Evolutionary conservation across 2,329 filamentous ascomycete species (phyloP), one percentile per base, ranked within the genome.

Genomic region (Aureobasidium sp.): DNA sequence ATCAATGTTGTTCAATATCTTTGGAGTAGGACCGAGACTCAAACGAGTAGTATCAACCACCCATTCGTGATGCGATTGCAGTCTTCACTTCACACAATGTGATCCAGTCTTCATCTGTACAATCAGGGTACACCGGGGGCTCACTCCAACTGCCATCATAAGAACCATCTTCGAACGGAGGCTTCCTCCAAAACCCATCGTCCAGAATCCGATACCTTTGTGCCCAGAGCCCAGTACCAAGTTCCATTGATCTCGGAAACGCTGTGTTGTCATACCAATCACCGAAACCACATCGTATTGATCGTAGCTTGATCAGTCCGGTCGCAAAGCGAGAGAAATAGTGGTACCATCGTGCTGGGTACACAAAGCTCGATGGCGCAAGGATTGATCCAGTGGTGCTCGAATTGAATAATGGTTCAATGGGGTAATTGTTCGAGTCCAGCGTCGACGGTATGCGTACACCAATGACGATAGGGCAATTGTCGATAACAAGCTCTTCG

Each of bases 401-500:
- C 3, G 57, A 60, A n/a, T 60, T 49, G 35, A 60, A 60, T 22
- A 60, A 33, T 22, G 57, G 57, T 14, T 58, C 48, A 11, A 63
- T 49, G 4, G 54, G 53, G 40, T 54, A 63, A 39, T 45, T 49
- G 17, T 63, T 31, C 19, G 53, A 31, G 31, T 54, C 61, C 39
- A 58, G 24, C 4, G 53, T 50, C 35, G 53, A 57, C 4, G 35
- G 48, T 49, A 58, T 49, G 1, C 37, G 33, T 6, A 57, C 48
- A n/a, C 61, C 53, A 31, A 59, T 48, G 6, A 63, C 40, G 31
- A 63, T 76, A 0, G 73, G 69, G 58, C 78, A 81, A 59, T 77
- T 69, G 45, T 79, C 77, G 0, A 81, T 68, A 14, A 76, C 73
- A 0, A 81, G 66, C 44, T 76, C 71, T 15, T 73, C 64, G 0